Evolutionary conservation across 345 rosid genomes (phyloP).

Genomic region (Corchorus capsularis): DNA sequence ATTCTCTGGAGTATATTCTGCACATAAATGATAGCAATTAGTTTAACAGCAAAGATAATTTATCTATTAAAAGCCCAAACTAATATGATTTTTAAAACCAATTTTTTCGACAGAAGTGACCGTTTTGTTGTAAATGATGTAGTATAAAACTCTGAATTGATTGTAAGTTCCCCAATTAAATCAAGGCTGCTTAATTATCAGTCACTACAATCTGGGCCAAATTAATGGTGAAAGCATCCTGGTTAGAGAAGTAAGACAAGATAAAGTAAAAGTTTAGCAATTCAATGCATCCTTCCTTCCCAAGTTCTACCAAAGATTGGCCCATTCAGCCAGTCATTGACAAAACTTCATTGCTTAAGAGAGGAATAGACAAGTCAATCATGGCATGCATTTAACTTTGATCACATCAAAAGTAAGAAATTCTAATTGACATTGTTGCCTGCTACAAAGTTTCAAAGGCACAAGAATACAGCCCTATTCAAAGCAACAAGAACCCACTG

Average conservation of each 20-base stretch:
- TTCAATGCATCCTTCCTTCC: neutral
- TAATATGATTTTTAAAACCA: neutral
- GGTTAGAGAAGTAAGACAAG: neutral
- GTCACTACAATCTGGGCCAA: neutral
- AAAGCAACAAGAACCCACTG: neutral
- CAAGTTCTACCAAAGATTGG: neutral
- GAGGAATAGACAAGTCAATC: neutral
- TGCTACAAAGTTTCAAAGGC: neutral
- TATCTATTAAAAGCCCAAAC: constrained; percentile 1
- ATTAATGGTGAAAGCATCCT: constrained; percentile 1
- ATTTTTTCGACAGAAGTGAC: neutral
- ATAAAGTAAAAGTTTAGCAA: neutral
- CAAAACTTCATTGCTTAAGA: neutral
- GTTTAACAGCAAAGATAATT: neutral
- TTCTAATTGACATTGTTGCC: constrained; percentile 5
- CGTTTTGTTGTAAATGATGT: neutral
- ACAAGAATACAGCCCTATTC: neutral
- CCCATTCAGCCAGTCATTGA: neutral
- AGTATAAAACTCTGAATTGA: neutral
- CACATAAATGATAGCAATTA: constrained; percentile 26
- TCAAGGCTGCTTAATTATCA: neutral
- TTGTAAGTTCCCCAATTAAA: neutral
- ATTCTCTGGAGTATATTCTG: constrained; percentile 94
- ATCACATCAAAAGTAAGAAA: neutral
- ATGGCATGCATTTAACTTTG: constrained; percentile 1